Conservation (phyloP, 1,284 basidiomycete genomes). For the Fomitopsis schrenkii region DNA sequence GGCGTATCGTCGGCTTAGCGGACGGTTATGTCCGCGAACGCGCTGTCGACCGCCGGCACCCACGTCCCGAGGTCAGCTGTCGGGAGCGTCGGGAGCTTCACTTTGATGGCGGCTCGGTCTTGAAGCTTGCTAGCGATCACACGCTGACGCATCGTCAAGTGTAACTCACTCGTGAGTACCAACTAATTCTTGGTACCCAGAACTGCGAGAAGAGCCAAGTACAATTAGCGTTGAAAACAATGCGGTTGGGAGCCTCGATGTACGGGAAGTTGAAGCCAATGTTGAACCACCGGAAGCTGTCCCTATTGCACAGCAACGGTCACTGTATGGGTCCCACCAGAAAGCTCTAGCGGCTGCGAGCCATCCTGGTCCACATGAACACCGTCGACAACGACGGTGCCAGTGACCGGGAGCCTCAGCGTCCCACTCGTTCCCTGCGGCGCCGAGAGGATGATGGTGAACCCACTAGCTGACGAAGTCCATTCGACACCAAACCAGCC, state of each 20-base stretch:
- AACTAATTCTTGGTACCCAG: too few relatives aligned
- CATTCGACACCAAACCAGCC: conserved; percentile 39
- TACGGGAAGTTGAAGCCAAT: background rate
- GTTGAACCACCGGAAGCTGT: background rate
- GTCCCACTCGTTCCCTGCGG: conserved; percentile 31
- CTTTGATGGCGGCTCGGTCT: background rate
- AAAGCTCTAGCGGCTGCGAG: background rate
- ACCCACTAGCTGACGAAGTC: conserved; percentile 15
- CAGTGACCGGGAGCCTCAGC: conserved; percentile 28
- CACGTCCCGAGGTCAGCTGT: background rate
- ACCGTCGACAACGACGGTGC: conserved; percentile 27
- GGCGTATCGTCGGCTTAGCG: background rate
- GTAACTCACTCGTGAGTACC: too few relatives aligned
- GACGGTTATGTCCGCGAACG: background rate
- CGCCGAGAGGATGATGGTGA: conserved; percentile 27
- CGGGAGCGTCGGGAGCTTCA: background rate
- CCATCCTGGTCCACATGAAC: background rate
- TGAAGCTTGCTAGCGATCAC: too few relatives aligned
- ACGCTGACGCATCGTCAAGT: too few relatives aligned
- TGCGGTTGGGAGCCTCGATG: too few relatives aligned
- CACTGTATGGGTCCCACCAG: conserved; percentile 4
- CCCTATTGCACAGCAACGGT: background rate
- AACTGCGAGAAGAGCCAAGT: too few relatives aligned
- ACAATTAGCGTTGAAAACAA: too few relatives aligned
- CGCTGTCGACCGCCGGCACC: background rate